These are phyloP conservation scores for Tolypocladium album DNA, from an alignment of 2,329 filamentous ascomycete genomes.

Conservation along the genomic window DNA sequence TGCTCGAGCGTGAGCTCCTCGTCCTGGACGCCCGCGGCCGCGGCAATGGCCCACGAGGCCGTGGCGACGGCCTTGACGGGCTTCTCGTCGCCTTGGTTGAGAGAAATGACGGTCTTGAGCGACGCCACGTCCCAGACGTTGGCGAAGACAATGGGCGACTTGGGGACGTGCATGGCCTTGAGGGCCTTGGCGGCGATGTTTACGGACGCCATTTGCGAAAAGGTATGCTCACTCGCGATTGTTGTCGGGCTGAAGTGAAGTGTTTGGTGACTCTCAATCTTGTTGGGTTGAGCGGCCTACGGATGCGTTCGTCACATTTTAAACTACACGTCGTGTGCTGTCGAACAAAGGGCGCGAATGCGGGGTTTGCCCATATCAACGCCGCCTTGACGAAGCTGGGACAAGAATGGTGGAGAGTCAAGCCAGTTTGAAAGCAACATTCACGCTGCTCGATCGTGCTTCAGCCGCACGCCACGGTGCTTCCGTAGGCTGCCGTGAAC, in stretches of 20 bases:
- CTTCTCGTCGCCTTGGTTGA: constrained; percentile 22
- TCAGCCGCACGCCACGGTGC: neutral
- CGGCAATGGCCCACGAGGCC: constrained; percentile 39
- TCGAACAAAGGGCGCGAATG: neutral
- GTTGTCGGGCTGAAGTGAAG: neutral
- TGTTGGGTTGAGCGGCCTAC: too few species aligned
- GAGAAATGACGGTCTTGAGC: constrained; percentile 30
- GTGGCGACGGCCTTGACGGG: constrained; percentile 35
- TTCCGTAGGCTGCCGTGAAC: neutral
- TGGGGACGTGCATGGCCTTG: constrained; percentile 36
- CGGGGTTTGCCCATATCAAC: neutral
- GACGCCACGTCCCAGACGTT: constrained; percentile 46
- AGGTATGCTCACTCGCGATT: neutral
- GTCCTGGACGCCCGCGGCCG: constrained; percentile 30
- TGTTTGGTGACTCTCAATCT: too few species aligned
- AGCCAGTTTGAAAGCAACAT: neutral
- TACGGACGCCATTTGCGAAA: neutral
- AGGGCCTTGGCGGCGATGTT: constrained; percentile 23
- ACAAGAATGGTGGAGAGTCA: neutral
- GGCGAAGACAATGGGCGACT: constrained; percentile 38
- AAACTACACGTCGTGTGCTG: neutral
- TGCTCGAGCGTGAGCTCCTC: constrained; percentile 36
- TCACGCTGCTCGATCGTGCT: neutral
- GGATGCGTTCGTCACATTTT: neutral
- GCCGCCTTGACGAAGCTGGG: neutral